A percentile compares a stretch with the other conserved stretches of the same genome.
phyloP scores from a whole-genome alignment of 192 early-diverging fungal genomes.

The Umbelopsis isabellina region DNA sequence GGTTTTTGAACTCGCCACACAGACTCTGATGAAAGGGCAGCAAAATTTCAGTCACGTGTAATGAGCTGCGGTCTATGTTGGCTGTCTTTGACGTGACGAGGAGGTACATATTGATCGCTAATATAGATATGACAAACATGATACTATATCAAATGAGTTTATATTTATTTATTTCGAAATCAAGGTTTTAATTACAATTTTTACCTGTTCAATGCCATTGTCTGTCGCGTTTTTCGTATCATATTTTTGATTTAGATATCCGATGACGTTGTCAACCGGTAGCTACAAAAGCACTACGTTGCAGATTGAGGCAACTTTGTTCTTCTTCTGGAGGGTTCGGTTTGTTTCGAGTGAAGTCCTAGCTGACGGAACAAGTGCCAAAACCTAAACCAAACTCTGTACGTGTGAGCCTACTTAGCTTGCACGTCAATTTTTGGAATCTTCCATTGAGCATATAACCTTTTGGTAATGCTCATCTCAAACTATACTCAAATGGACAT shows the following conservation, averaged over 20 bases:
- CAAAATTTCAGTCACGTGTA: conserved; percentile 7
- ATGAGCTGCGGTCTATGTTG: not conserved
- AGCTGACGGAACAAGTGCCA: conserved; percentile 35
- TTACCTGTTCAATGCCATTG: no score
- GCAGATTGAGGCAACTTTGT: conserved; percentile 9
- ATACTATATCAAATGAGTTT: no score
- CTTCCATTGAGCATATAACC: conserved; percentile 12
- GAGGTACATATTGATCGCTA: no score
- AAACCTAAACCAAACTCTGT: conserved; percentile 24
- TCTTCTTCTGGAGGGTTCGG: conserved; percentile 30
- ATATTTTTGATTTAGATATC: not conserved
- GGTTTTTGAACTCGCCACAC: not conserved
- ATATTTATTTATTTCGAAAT: no score
- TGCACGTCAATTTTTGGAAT: conserved; percentile 37
- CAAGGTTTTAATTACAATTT: no score
- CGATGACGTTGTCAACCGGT: not conserved
- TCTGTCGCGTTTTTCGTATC: not conserved
- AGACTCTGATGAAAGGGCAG: not conserved
- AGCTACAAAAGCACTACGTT: not conserved
- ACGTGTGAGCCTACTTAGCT: conserved; percentile 8
- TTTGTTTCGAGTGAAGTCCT: conserved; percentile 30
- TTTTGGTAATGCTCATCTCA: not conserved
- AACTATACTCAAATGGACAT: not conserved
- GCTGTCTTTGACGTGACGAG: no score
- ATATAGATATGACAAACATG: no score